Evolutionary conservation across 192 early-diverging fungal genomes (phyloP), one percentile per base, ranked within the genome.

Genomic region (Gryganskiella cystojenkinii): DNA sequence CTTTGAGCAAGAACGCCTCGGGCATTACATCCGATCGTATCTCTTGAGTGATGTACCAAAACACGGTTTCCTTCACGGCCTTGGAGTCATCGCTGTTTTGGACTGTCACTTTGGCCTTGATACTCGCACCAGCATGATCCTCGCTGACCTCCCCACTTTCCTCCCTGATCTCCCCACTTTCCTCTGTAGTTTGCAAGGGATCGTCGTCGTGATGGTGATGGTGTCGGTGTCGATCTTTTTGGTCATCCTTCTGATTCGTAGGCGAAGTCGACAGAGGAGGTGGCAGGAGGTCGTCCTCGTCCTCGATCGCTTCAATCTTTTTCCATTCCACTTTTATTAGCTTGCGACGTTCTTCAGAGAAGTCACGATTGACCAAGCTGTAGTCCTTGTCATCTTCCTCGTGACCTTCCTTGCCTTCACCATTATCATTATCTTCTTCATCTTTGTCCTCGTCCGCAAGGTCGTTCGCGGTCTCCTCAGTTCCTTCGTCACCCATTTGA

Each of bases 11-110:
- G 43, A 71, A 85, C n/a, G 84, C 81, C 15, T 85, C 84, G 1
- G 87, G 86, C 24, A 86, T 82, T 51, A 85, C 67, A 3, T 84
- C 82, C 6, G 62, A 66, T 4, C 87, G 83, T 46, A 78, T 81
- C n/a, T 79, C 81, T 53, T 90, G 89, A 34, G 79, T 65, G 24
- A 87, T 81, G 33, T 86, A 90, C 66, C 88, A 75, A 34, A 89
- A 73, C 22, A 90, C 86, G 0, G 79, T 60, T 64, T 90, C 87
- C 49, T 87, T 88, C 63, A 82, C 84, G 7, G 74, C 59, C 22
- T 62, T 49, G 7, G 37, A 40, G 19, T 79, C 62, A 10, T 86
- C 80, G 6, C 71, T 73, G 73, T 89, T 89, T 19, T 79, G 81
- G 0, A 88, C 45, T 11, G 15, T 74, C 10, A 90, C 34, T 0